phyloP scores from a whole-genome alignment of 2,329 filamentous ascomycete genomes.

The Ceratocystis smalleyi region DNA sequence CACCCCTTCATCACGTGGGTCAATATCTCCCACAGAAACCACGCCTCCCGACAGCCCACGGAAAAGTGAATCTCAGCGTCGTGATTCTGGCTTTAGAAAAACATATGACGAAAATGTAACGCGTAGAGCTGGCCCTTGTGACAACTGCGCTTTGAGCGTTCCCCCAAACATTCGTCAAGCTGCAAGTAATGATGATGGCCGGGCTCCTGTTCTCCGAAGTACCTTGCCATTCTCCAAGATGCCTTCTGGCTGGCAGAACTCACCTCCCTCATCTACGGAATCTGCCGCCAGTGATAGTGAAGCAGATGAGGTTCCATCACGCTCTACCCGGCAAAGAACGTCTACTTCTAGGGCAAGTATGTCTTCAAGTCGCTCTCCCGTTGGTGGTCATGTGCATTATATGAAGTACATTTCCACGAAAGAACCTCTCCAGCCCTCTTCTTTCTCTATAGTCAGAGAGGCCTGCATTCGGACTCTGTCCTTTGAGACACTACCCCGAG shows the following conservation, averaged over 20 bases:
- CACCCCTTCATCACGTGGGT: constrained; percentile 24
- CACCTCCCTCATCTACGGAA: constrained; percentile 36
- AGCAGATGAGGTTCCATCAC: constrained; percentile 31
- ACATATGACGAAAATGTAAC: constrained; percentile 53
- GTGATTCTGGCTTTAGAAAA: constrained; percentile 44
- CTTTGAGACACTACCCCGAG: constrained; percentile 48
- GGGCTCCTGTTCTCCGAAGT: constrained; percentile 44
- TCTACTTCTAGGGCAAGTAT: constrained; percentile 33
- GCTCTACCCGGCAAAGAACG: constrained; percentile 28
- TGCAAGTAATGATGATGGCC: constrained; percentile 23
- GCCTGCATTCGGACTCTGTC: constrained; percentile 52
- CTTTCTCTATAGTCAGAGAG: constrained; percentile 50
- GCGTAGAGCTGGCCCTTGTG: constrained; percentile 47
- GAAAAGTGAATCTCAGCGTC: constrained; percentile 26
- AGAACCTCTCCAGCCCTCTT: constrained; percentile 44
- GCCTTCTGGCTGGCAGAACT: constrained; percentile 29
- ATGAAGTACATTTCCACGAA: constrained; percentile 55
- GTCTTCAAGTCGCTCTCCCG: constrained; percentile 31
- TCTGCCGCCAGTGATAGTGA: constrained; percentile 36
- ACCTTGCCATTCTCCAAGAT: constrained; percentile 46
- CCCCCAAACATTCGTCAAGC: constrained; percentile 32
- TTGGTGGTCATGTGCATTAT: constrained; percentile 43
- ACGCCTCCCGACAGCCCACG: constrained; percentile 44
- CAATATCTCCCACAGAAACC: constrained; percentile 29
- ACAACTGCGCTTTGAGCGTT: constrained; percentile 53